Base-by-base conservation (phyloP, 1,139 yeast species). In the Protomyces inundatus region DNA sequence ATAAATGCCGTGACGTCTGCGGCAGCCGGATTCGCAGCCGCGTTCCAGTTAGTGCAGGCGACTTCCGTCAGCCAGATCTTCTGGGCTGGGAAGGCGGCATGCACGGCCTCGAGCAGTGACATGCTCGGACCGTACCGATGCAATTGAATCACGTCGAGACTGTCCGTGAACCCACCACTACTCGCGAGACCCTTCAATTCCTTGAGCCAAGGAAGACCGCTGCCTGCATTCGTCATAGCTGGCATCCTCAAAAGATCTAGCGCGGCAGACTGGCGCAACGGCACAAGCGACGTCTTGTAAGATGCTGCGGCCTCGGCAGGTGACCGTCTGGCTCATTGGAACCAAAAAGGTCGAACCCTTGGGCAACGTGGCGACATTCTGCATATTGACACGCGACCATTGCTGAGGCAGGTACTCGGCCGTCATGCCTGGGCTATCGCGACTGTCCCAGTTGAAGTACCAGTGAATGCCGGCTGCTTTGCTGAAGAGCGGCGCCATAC, bases 291-390 rank as follows among this genome's bases (percentile, higher is more conserved):
- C 12, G 48, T 50, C 42, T 54, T 37, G 57, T 64, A 64, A 52
- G 32, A 35, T 4, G 61, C 53, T 46, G 60, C 66, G 9, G 66
- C 66, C 6, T 40, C 36, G 4, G 64, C 55, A 16, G 60, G 61
- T 36, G 55, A 33, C 61, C 59, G 37, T 64, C 66, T n/a, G 66
- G 66, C 42, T 64, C 66, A 34, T 64, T 64, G 59, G 59, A 64
- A 10, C 66, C 66, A 23, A 64, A 23, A 64, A 39, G 32, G 66
- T 64, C 34, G 54, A 51, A 9, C 66, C 66, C 32, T 53, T 55
- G 7, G 61, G 46, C 12, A 59, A 14, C 6, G 35, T 35, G 4
- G 54, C 51, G 16, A 60, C 54, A 16, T 56, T 56, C 30, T 32
- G 46, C 34, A 54, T 6, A 45, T 57, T 48, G 53, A 42, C 54